Conservation (phyloP, 257 asterid species). For the Capsicum rhomboideum region DNA sequence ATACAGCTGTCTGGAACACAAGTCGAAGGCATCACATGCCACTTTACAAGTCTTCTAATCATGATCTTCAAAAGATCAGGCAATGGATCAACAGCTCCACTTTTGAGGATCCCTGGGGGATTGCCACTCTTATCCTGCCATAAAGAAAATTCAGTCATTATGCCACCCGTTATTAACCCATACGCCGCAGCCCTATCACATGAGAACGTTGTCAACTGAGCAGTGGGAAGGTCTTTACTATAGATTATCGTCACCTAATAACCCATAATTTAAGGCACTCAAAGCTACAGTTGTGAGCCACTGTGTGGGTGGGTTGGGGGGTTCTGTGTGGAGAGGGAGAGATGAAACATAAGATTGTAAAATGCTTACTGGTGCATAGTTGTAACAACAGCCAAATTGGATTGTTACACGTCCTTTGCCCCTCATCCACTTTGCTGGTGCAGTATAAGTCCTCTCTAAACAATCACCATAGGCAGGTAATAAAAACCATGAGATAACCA, state of each 20-base stretch:
- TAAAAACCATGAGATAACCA: background rate
- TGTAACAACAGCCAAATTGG: conserved; percentile 46
- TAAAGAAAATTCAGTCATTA: background rate
- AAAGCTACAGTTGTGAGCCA: background rate
- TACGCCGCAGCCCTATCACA: background rate
- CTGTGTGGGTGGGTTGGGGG: background rate
- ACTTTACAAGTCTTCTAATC: conserved; percentile 33
- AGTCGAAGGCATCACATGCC: conserved; percentile 39
- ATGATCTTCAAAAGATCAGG: conserved; percentile 34
- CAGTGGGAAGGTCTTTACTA: background rate
- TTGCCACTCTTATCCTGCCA: conserved; percentile 35
- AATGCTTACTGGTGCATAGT: conserved; percentile 20
- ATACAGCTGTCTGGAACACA: conserved; percentile 46
- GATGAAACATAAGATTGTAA: background rate
- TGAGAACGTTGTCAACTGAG: background rate
- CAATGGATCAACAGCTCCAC: conserved; percentile 27
- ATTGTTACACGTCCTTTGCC: conserved; percentile 43
- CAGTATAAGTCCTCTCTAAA: conserved; percentile 29
- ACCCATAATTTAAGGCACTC: background rate
- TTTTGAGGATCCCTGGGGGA: conserved; percentile 33
- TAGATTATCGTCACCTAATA: background rate
- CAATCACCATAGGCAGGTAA: background rate
- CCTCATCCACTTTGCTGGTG: conserved; percentile 37
- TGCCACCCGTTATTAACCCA: background rate
- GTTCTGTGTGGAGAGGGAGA: background rate